phyloP scores from a whole-genome alignment of 2,329 filamentous ascomycete genomes.

The Calycina herbarum region DNA sequence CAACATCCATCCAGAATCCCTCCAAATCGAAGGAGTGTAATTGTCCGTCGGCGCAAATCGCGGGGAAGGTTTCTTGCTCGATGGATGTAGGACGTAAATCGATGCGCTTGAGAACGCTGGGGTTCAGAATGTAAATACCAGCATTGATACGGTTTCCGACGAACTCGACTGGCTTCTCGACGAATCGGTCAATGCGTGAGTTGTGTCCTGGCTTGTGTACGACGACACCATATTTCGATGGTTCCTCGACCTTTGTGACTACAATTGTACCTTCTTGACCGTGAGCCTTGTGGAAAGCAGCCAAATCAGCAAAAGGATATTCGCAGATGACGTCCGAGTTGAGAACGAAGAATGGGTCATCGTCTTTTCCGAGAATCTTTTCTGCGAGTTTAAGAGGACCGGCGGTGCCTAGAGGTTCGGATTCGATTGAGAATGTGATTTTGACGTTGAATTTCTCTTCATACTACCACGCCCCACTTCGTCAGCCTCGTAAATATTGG shows the following conservation, averaged over 20 bases:
- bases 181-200: constrained; percentile 94
- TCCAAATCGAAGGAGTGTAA: constrained; percentile 96
- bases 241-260: constrained; percentile 98
- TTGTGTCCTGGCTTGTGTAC: constrained; percentile 94
- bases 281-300: constrained; percentile 88
- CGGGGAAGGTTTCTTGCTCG: constrained; percentile 97
- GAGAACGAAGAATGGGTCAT: constrained; percentile 94
- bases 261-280: constrained; percentile 97
- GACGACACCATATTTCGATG: constrained; percentile 97
- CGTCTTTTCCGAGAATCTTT: constrained; percentile 87
- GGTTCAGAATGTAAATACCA: constrained; percentile 97
- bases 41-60: constrained; percentile 84
- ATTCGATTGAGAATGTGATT: constrained; percentile 96
- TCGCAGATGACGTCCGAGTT: constrained; percentile 99
- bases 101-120: constrained; percentile 84
- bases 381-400: constrained; percentile 95
- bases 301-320: constrained; percentile 88
- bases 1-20: constrained; percentile 99
- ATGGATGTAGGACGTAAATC: constrained; percentile 96
- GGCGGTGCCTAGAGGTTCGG: constrained; percentile 90
- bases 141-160: constrained; percentile 99
- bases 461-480: constrained; percentile 55
- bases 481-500: not conserved
- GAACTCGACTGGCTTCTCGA: constrained; percentile 98
- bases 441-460: constrained; percentile 90